These are phyloP conservation scores for Leccinum pallidistipes DNA, from an alignment of 1,284 basidiomycete genomes.

Conservation along the genomic window DNA sequence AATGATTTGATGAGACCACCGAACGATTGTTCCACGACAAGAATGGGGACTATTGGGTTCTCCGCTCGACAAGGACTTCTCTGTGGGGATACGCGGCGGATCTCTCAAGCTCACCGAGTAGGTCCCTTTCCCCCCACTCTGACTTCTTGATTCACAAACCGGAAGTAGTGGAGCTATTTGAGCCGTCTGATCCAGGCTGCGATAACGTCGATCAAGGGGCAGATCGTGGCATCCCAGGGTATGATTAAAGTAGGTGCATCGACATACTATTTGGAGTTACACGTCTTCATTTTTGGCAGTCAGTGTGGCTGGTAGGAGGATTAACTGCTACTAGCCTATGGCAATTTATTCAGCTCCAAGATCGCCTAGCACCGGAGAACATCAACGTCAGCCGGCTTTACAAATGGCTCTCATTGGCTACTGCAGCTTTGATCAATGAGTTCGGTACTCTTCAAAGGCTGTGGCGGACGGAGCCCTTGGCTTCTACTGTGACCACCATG, in stretches of 20 bases:
- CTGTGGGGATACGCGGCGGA: slow-evolving; percentile 68
- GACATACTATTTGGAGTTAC: background rate
- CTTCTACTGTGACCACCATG: slow-evolving; percentile 80
- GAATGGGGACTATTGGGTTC: slow-evolving; percentile 70
- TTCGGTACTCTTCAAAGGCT: slow-evolving; percentile 54
- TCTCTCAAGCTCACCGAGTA: slow-evolving; percentile 71
- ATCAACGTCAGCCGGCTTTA: slow-evolving; percentile 72
- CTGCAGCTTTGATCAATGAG: background rate
- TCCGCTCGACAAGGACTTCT: slow-evolving; percentile 67
- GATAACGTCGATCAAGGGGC: slow-evolving; percentile 63
- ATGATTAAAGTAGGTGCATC: slow-evolving; percentile 53
- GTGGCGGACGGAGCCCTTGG: slow-evolving; percentile 80
- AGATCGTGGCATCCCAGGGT: slow-evolving; percentile 65
- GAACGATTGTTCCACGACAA: slow-evolving; percentile 72
- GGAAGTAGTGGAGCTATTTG: slow-evolving; percentile 71
- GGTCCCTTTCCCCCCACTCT: slow-evolving; percentile 19
- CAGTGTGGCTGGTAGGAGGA: slow-evolving; percentile 76
- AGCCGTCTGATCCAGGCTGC: slow-evolving; percentile 73
- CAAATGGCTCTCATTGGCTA: slow-evolving; percentile 31
- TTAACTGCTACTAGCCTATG: slow-evolving; percentile 73
- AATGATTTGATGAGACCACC: slow-evolving; percentile 77
- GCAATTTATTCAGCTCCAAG: slow-evolving; percentile 73
- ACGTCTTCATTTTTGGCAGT: slow-evolving; percentile 38
- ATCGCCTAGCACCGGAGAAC: slow-evolving; percentile 52
- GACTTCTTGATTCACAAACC: slow-evolving; percentile 8